A percentile compares a stretch with the other conserved stretches of the same genome.
These are phyloP conservation scores for Ustilago crameri DNA, from an alignment of 1,284 basidiomycete species.

Conservation along the genomic window DNA sequence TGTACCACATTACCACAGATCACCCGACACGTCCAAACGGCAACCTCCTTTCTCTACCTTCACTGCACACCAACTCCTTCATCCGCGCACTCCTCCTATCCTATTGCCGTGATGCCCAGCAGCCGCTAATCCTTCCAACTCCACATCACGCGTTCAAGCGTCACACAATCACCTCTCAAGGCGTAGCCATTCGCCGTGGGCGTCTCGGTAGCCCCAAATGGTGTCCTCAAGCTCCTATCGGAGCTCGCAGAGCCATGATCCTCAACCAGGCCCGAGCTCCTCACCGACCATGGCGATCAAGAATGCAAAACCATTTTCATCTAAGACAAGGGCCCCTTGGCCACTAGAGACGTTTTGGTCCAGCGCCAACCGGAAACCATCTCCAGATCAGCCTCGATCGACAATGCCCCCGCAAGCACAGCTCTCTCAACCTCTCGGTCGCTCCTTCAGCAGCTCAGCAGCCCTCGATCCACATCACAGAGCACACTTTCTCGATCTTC, in stretches of 20 bases:
- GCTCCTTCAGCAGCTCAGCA: conserved; percentile 22
- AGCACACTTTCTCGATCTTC: conserved; percentile 25
- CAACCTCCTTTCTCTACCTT: neutral
- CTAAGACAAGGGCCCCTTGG: conserved; percentile 32
- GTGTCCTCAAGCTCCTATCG: conserved; percentile 14
- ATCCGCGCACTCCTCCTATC: neutral
- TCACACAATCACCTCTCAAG: neutral
- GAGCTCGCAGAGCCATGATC: conserved; percentile 2
- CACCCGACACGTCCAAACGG: too few relatives aligned
- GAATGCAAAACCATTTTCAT: conserved; percentile 11
- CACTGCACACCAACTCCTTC: neutral
- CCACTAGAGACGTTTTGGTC: conserved; percentile 46
- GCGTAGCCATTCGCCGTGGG: too few relatives aligned
- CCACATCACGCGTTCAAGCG: neutral
- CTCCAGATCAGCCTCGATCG: conserved; percentile 16
- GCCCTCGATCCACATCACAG: conserved; percentile 17
- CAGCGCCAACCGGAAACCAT: conserved; percentile 9
- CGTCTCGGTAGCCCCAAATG: conserved; percentile 3
- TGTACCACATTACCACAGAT: too few relatives aligned
- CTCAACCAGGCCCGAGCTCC: conserved; percentile 5
- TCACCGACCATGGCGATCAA: conserved; percentile 14
- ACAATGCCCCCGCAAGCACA: conserved; percentile 4
- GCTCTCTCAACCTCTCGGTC: neutral
- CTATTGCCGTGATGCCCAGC: neutral
- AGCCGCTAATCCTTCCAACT: too few relatives aligned